A percentile compares a stretch with the other conserved stretches of the same genome.
Conservation (phyloP, 495 filamentous ascomycete species). For the Hypoxylon intermedium region DNA sequence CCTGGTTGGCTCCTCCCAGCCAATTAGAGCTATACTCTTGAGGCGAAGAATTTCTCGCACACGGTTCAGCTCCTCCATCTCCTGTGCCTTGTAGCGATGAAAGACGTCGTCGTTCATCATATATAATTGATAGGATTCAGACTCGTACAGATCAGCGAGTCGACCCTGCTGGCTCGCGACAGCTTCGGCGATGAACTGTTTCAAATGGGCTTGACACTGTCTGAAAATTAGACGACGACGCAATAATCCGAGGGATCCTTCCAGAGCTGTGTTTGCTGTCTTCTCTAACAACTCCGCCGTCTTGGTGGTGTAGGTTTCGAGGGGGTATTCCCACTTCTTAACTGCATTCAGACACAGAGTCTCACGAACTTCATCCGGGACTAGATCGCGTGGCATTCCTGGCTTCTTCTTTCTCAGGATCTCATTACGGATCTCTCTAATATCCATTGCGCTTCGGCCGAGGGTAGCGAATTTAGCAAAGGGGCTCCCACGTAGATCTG, state of each 20-base stretch:
- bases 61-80: conserved; percentile 43
- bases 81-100: conserved; percentile 44
- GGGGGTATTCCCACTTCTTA: conserved; percentile 44
- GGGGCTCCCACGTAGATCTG: conserved; percentile 5
- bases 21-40: conserved; percentile 41
- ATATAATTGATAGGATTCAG: conserved; percentile 51
- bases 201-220: conserved; percentile 43
- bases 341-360: conserved; percentile 48
- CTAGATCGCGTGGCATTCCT: conserved; percentile 52
- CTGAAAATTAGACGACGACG: conserved; percentile 52
- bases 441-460: conserved; percentile 38
- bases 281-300: conserved; percentile 45
- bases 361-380: conserved; percentile 51
- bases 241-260: conserved; percentile 45
- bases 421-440: conserved; percentile 45
- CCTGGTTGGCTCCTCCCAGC: conserved; percentile 38
- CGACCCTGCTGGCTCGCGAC: conserved; percentile 36
- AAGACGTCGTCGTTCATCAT: conserved; percentile 52
- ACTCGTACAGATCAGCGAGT: conserved; percentile 44
- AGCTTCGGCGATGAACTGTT: conserved; percentile 42
- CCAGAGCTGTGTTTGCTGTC: conserved; percentile 42
- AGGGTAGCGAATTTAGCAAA: conserved; percentile 30
- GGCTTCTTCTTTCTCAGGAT: conserved; percentile 49
- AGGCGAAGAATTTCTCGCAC: conserved; percentile 48
- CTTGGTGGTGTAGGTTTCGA: conserved; percentile 44